Evolutionary conservation across 2,329 filamentous ascomycete species (phyloP), one percentile per base, ranked within the genome.

Genomic region (Juglanconis juglandina): DNA sequence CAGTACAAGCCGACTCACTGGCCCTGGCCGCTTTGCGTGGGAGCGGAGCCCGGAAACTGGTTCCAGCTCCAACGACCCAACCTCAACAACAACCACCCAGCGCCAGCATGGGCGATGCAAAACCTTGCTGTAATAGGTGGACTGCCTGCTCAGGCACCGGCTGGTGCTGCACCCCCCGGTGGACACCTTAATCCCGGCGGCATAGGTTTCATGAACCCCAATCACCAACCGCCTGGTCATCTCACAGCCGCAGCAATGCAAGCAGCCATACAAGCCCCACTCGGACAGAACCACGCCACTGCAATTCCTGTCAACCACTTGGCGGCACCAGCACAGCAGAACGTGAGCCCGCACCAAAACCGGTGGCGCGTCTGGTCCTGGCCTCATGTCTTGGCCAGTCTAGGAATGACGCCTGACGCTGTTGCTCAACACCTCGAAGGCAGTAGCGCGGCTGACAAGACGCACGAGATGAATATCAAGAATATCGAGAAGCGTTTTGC

Each of bases 361-460:
- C 50, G 62, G 5, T 75, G 75, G 3, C 67, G 68, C 1, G 61
- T 67, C 34, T 61, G 79, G 13, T 74, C 74, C 4, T 79, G 77
- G 78, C 60, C 71, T 17, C 76, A 77, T 9, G 66, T 79, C 33
- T 71, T 79, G 42, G 74, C 79, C n/a, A 42, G 56, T 30, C 62
- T 64, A 14, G 72, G 77, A 60, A 73, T 80, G 48, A 74, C 76
- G 8, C 76, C 77, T 0, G 67, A 70, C 32, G 64, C 46, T 11
- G 57, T 62, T 6, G 24, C 32, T 7, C 48, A 47, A 14, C 42
- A 55, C n/a, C 44, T 50, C 13, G 14, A 39, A 5, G 37, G 17
- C 32, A 13, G 32, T 24, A 42, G 8, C 30, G 52, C 42, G 24
- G 57, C 48, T 10, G 56, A 57, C 8, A 37, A 48, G 9, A 39